Evolutionary conservation across 768 basidiomycete species (phyloP).

Genomic region (Hygrocybe punicea): DNA sequence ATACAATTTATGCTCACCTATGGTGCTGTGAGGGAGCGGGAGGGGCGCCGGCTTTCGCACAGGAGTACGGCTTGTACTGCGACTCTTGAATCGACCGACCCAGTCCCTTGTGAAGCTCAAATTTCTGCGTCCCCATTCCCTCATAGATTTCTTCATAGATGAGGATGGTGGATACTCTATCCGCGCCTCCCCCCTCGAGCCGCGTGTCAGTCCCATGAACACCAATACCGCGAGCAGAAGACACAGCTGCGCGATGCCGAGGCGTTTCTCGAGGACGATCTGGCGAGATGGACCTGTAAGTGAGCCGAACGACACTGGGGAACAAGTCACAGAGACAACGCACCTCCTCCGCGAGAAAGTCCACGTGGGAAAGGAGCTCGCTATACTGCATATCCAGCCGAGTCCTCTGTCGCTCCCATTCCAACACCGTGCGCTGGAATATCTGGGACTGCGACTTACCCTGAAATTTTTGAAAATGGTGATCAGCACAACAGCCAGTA

Average conservation of each 20-base stretch:
- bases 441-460: constrained; percentile 66
- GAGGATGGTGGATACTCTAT: constrained; percentile 5
- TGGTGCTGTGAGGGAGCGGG: constrained; percentile 15
- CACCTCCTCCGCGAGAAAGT: constrained; percentile 80
- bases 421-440: constrained; percentile 58
- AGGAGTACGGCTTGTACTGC: constrained; percentile 15
- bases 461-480: constrained; percentile 33
- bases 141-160: constrained; percentile 32
- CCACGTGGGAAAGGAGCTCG: constrained; percentile 65
- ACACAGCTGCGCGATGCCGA: constrained; percentile 84
- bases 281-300: constrained; percentile 24
- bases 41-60: constrained; percentile 23
- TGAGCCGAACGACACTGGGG: background rate
- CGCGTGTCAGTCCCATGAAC: constrained; percentile 84
- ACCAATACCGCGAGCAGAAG: constrained; percentile 78
- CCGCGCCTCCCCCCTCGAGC: constrained; percentile 44
- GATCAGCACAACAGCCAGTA: background rate
- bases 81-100: constrained; percentile 38
- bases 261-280: constrained; percentile 84
- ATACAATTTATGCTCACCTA: constrained; percentile 7
- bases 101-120: constrained; percentile 56
- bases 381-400: constrained; percentile 68
- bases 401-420: constrained; percentile 66
- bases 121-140: constrained; percentile 56
- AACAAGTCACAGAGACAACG: constrained; percentile 1